Evolutionary conservation across 176 grass and related monocot species (phyloP).

Genomic region (Areca catechu): DNA sequence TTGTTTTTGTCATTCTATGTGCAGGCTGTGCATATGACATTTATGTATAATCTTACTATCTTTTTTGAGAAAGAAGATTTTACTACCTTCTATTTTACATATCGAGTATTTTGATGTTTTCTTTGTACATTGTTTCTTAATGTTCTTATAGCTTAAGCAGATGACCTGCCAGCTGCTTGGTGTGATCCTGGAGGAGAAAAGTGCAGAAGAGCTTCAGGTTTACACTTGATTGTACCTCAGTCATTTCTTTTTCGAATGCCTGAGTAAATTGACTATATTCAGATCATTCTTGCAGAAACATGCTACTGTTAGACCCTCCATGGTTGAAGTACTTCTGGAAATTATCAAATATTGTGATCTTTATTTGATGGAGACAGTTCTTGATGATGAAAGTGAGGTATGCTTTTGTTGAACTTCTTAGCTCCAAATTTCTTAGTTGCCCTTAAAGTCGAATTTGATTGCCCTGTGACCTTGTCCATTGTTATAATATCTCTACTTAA

Average conservation of each 20-base stretch:
- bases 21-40: no score
- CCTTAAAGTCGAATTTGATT: no score
- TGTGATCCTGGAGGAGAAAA: constrained; percentile 80
- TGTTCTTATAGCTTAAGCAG: constrained; percentile 24
- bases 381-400: constrained; percentile 83
- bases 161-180: constrained; percentile 85
- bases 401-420: background rate
- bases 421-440: background rate
- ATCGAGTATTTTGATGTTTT: background rate
- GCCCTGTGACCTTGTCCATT: constrained; percentile 37
- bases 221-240: background rate
- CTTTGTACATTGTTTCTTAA: constrained; percentile 3
- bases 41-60: no score
- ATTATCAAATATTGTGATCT: constrained; percentile 64
- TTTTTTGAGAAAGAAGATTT: background rate
- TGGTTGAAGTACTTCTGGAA: constrained; percentile 52
- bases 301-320: constrained; percentile 55
- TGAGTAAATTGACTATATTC: constrained; percentile 16
- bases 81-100: constrained; percentile 7
- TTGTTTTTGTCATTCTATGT: no score
- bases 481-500: no score
- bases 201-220: constrained; percentile 78
- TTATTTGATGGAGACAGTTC: constrained; percentile 91
- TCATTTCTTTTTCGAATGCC: constrained; percentile 3
- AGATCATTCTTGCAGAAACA: constrained; percentile 44